Base-by-base conservation (phyloP, 1,284 basidiomycete species). In the Trichosporon sp. region DNA sequence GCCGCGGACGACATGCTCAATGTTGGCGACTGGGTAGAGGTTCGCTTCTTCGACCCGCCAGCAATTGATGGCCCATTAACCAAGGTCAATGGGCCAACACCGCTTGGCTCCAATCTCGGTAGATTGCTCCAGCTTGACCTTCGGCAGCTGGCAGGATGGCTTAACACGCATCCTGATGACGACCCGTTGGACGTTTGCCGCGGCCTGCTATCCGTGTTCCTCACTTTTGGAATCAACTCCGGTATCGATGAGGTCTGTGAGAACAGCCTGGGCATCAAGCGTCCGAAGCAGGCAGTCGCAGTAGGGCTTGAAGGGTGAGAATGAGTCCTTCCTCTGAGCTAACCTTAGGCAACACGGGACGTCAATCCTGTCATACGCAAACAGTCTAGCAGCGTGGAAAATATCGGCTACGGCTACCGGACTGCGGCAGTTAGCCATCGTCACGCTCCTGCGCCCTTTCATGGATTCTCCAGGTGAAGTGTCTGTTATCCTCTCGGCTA, bases 1-100 rank as follows among this genome's bases (percentile, higher is more conserved):
- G 93, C 92, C 75, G 92, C 90, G 0, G 87, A 89, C 65, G 92
- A 93, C 65, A 85, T 94, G 70, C 76, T 96, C 3, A 81, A 80
- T 1, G 86, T 90, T 70, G 89, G 89, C 1, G 87, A 86, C 0
- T 96, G 93, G 94, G 82, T 82, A 15, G 86, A 89, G 68, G 80
- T 91, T 92, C 63, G 62, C 91, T 70, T 70, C 65, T 51, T 56
- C 15, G 65, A 58, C 2, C 63, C 63, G 6, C 62, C 65, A 9
- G 38, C 27, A 15, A 38, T 68, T 13, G 66, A 51, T 38, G 63
- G 38, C 13, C 68, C 71, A 0, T 58, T 72, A 11, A 65, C 69
- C 63, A 70, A 68, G 65, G 70, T 68, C 3, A 64, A 62, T 8
- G 70, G 72, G 0, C 62, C 70, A 8, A 35, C 63, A 11, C 71